A percentile compares a stretch with the other conserved stretches of the same genome.
Evolutionary conservation across 805 yeast genomes (phyloP).

Genomic region (Metschnikowia orientalis): DNA sequence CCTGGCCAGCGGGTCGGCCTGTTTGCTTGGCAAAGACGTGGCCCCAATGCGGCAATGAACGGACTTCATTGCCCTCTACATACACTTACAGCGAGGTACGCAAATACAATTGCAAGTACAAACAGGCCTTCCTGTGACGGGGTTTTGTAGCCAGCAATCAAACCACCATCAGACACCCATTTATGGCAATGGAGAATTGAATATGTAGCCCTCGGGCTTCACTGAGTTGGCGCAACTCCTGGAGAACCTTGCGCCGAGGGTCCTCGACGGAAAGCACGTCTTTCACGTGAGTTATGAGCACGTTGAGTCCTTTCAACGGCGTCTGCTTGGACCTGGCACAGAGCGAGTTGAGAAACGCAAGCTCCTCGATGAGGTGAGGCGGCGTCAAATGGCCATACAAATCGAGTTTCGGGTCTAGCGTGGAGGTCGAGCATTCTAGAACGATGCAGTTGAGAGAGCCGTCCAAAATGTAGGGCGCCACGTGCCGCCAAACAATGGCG

Average conservation of each 20-base stretch:
- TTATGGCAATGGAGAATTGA: conserved; percentile 48
- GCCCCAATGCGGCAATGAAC: no score
- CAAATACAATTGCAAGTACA: no score
- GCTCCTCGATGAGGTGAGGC: conserved; percentile 52
- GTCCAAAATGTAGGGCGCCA: conserved; percentile 44
- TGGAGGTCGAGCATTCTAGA: conserved; percentile 69
- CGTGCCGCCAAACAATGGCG: conserved; percentile 49
- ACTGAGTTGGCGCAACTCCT: conserved; percentile 44
- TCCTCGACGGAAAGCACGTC: conserved; percentile 32
- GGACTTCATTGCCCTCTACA: no score
- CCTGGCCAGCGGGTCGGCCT: no score
- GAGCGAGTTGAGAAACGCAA: conserved; percentile 26
- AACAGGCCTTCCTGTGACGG: no score
- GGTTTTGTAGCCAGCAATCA: no score
- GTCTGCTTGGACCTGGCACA: conserved; percentile 7
- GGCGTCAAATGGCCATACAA: conserved; percentile 85
- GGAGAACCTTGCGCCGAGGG: conserved; percentile 54
- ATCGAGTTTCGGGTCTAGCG: conserved; percentile 35
- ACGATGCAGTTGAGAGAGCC: conserved; percentile 50
- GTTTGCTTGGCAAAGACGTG: no score
- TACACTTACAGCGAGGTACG: no score
- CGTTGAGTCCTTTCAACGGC: conserved; percentile 36
- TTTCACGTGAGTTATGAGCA: conserved; percentile 46
- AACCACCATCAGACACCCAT: conserved; percentile 46
- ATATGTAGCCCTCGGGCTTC: conserved; percentile 36